Evolutionary conservation across 1,284 basidiomycete species (phyloP).

Genomic region (Tetrapyrgos nigripes): DNA sequence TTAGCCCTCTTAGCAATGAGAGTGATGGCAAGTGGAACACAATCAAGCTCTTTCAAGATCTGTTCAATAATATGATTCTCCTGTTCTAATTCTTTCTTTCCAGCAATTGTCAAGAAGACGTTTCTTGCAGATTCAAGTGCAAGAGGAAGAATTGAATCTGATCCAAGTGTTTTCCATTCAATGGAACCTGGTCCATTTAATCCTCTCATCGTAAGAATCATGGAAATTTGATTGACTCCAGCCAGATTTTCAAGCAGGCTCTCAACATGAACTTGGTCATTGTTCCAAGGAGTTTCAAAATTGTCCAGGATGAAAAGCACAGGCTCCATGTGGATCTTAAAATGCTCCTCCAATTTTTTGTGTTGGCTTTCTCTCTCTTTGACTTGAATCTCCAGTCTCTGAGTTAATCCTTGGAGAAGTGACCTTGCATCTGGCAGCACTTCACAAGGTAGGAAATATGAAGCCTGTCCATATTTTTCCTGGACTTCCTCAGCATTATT

Average conservation of each 20-base stretch:
- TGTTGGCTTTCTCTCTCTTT: background rate
- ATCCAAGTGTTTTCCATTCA: background rate
- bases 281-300: constrained; percentile 1
- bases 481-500: background rate
- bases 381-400: background rate
- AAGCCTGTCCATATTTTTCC: background rate
- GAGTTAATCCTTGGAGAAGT: background rate
- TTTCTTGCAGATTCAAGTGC: background rate
- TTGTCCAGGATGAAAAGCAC: background rate
- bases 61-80: background rate
- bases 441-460: constrained; percentile 5
- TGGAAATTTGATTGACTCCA: background rate
- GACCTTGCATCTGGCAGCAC: background rate
- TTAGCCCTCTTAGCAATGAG: background rate
- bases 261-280: background rate
- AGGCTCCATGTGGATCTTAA: background rate
- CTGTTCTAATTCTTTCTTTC: background rate
- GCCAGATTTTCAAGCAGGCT: background rate
- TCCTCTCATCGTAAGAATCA: background rate
- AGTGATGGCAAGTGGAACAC: background rate
- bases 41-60: constrained; percentile 1
- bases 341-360: background rate
- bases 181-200: background rate
- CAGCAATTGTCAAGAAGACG: background rate
- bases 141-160: background rate